Evolutionary conservation across 1,139 yeast species (phyloP).

Genomic region (Debaryomyces fabryi): DNA sequence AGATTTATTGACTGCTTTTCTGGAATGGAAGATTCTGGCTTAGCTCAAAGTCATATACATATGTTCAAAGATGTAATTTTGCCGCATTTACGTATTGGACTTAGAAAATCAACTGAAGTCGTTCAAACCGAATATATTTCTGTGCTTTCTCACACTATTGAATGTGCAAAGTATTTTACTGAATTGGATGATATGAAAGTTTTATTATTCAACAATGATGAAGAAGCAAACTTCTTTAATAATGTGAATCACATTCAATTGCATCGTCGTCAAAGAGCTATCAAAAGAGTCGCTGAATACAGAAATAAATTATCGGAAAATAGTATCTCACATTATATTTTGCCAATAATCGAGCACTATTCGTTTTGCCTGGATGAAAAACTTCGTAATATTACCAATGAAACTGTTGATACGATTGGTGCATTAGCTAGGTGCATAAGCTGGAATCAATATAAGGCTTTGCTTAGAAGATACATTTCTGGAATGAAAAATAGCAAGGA

Average conservation of each 20-base stretch:
- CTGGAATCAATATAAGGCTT: slow-evolving; percentile 82
- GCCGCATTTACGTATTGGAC: slow-evolving; percentile 69
- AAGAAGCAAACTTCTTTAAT: slow-evolving; percentile 81
- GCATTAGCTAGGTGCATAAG: slow-evolving; percentile 58
- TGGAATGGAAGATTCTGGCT: slow-evolving; percentile 30
- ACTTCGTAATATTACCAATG: slow-evolving; percentile 71
- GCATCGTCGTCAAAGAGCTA: slow-evolving; percentile 83
- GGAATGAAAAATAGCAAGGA: slow-evolving; percentile 52
- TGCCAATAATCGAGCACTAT: slow-evolving; percentile 85
- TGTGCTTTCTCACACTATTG: slow-evolving; percentile 66
- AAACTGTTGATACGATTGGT: slow-evolving; percentile 68
- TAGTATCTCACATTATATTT: slow-evolving; percentile 74
- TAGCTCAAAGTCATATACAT: slow-evolving; percentile 39
- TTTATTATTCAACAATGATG: slow-evolving; percentile 67
- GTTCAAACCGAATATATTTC: slow-evolving; percentile 73
- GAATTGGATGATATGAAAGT: slow-evolving; percentile 70
- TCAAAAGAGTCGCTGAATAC: slow-evolving; percentile 53
- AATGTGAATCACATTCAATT: slow-evolving; percentile 84
- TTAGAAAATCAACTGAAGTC: slow-evolving; percentile 62
- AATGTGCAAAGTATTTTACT: slow-evolving; percentile 46
- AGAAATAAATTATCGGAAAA: slow-evolving; percentile 52
- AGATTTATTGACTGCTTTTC: slow-evolving; percentile 67
- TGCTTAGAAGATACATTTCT: slow-evolving; percentile 69
- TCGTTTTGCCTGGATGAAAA: slow-evolving; percentile 64
- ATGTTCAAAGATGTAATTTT: slow-evolving; percentile 59